Percentiles rank a stretch among this genome's conserved stretches.
Conservation (phyloP, 805 yeast species). For the Candida tibetensis region DNA sequence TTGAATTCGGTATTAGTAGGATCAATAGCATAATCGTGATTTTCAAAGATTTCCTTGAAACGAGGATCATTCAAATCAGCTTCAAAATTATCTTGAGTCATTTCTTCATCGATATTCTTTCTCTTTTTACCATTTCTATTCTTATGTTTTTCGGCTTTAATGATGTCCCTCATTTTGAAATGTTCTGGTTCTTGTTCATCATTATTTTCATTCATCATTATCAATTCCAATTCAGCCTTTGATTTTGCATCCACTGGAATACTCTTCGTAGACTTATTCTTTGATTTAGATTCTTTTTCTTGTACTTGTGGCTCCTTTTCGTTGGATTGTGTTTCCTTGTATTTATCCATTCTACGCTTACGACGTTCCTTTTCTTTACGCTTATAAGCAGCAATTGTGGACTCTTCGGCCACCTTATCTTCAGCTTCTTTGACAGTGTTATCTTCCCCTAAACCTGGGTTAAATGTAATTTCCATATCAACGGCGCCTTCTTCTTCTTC, state of each 20-base stretch:
- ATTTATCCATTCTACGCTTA: constrained; percentile 73
- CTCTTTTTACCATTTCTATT: constrained; percentile 46
- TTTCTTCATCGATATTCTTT: constrained; percentile 51
- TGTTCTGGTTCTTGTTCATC: constrained; percentile 50
- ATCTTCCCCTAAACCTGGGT: constrained; percentile 63
- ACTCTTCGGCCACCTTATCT: constrained; percentile 32
- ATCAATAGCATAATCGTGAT: constrained; percentile 90
- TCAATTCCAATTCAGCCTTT: constrained; percentile 69
- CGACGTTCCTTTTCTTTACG: constrained; percentile 93
- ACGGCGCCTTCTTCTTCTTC: constrained; percentile 58
- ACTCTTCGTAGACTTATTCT: constrained; percentile 1
- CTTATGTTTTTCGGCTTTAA: constrained; percentile 69
- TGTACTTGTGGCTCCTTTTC: constrained; percentile 40
- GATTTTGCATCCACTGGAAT: constrained; percentile 19
- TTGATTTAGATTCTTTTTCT: constrained; percentile 17
- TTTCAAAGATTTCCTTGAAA: constrained; percentile 78
- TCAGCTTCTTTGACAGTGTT: constrained; percentile 14
- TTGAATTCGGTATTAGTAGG: constrained; percentile 89
- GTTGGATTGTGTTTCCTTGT: constrained; percentile 58
- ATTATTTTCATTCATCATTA: constrained; percentile 58
- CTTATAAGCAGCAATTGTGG: constrained; percentile 74
- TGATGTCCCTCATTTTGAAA: constrained; percentile 74
- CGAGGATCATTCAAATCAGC: constrained; percentile 81
- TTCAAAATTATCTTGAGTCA: constrained; percentile 49
- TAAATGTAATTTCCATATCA: constrained; percentile 94